Evolutionary conservation across 2,329 filamentous ascomycete species (phyloP), one percentile per base, ranked within the genome.

Genomic region (Colletotrichum sp.): DNA sequence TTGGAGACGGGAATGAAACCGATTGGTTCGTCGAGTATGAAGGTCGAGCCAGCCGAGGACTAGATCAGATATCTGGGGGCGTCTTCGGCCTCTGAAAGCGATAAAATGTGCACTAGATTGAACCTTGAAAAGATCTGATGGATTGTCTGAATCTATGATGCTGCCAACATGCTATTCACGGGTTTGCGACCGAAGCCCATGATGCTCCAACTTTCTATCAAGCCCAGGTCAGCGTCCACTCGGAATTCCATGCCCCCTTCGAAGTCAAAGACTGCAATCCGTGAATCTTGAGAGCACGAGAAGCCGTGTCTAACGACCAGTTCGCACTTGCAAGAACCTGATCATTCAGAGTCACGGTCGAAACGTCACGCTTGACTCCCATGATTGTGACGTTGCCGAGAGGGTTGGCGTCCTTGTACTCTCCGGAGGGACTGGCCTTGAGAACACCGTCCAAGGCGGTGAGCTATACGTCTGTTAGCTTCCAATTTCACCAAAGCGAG

Each of bases 331-430:
- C 82, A 12, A 94, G 78, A 2, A 77, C 72, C 36, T 82, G 78
- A 0, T 88, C 89, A 79, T 93, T 91, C 9, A 94, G 82, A 26
- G 83, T 84, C 3, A 94, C 89, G n/a, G 80, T 83, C 1, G 79
- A 81, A 39, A 87, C 79, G 79, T 82, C 78, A 8, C 77, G 72
- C 5, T 82, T 76, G 1, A 93, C 86, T 26, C 93, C 93, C 76
- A 94, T 78, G 60, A 95, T 82, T 0, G 92, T 94, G 49, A 94
- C 87, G 76, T 92, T 93, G 1, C 88, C 90, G 16, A 95, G 85
- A 1, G 88, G 82, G 79, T 92, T 93, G 0, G 80, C 83, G 77
- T 94, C 92, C 12, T 84, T 82, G 82, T 88, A 95, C 4, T 80
- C 82, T 0, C 93, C 93, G 2, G 83, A 78, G 0, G 89, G 86